phyloP scores from a whole-genome alignment of 345 rosid species.

The Eucalyptus melliodora region DNA sequence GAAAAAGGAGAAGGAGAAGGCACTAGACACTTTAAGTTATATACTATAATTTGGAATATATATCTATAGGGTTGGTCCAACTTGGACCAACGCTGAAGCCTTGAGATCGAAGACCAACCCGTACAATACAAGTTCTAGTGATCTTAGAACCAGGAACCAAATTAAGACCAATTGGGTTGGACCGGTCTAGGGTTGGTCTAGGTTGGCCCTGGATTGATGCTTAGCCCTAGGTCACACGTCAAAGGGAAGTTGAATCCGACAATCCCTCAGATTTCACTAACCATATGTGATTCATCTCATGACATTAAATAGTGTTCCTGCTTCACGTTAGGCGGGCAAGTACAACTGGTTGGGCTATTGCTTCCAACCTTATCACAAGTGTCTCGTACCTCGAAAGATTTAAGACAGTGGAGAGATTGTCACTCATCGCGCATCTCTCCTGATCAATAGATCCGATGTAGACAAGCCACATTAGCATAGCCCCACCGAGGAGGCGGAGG shows the following conservation, averaged over 20 bases:
- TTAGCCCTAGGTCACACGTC: background rate
- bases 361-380: background rate
- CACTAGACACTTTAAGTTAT: too few relatives aligned
- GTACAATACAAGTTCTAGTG: too few relatives aligned
- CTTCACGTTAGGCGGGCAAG: background rate
- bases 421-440: background rate
- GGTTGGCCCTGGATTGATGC: fast-evolving
- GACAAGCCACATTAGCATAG: background rate
- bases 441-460: too few relatives aligned
- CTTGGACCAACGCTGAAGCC: too few relatives aligned
- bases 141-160: too few relatives aligned
- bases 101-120: fast-evolving
- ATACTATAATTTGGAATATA: too few relatives aligned
- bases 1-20: too few relatives aligned
- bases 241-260: background rate
- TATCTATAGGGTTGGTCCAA: too few relatives aligned
- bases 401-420: background rate
- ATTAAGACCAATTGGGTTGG: too few relatives aligned
- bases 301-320: background rate
- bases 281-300: background rate
- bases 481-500: background rate
- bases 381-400: too few relatives aligned
- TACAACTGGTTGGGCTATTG: background rate
- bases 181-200: fast-evolving
- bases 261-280: background rate